phyloP scores from a whole-genome alignment of 345 rosid species.

The Balakata baccata region DNA sequence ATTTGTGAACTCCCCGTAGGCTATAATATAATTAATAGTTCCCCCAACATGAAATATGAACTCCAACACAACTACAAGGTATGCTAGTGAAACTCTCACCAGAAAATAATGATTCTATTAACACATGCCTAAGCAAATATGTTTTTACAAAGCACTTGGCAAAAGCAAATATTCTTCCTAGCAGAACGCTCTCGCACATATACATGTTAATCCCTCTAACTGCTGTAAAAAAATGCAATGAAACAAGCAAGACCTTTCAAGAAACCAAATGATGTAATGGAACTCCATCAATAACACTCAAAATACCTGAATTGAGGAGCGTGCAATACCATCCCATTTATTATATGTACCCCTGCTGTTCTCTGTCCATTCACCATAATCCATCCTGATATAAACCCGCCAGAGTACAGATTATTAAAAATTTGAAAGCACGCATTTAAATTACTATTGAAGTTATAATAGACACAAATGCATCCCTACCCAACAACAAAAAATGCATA shows the following conservation, averaged over 20 bases:
- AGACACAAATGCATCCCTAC: constrained; percentile 36
- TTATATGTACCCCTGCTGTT: constrained; percentile 96
- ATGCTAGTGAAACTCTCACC: no score
- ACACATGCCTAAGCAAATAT: background rate
- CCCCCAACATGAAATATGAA: background rate
- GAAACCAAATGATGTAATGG: background rate
- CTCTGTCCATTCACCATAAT: constrained; percentile 95
- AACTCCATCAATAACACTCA: background rate
- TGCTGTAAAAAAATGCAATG: background rate
- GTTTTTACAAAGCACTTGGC: no score
- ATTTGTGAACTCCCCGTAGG: background rate
- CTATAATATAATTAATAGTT: no score
- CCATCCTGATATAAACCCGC: constrained; percentile 65
- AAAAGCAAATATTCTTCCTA: background rate
- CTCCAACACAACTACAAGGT: background rate
- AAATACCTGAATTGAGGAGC: constrained; percentile 76
- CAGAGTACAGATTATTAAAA: constrained; percentile 8
- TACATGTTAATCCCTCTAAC: background rate
- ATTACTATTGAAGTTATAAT: background rate
- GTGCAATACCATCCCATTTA: constrained; percentile 98
- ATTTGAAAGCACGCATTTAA: background rate
- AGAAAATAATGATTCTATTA: background rate
- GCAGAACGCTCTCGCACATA: background rate
- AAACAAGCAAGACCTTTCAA: background rate
- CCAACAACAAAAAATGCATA: constrained; percentile 93